Percentiles rank a stretch among this genome's conserved stretches.
Evolutionary conservation across 108 stramenopile genomes (phyloP).

Genomic region (Thalassiosira profunda): DNA sequence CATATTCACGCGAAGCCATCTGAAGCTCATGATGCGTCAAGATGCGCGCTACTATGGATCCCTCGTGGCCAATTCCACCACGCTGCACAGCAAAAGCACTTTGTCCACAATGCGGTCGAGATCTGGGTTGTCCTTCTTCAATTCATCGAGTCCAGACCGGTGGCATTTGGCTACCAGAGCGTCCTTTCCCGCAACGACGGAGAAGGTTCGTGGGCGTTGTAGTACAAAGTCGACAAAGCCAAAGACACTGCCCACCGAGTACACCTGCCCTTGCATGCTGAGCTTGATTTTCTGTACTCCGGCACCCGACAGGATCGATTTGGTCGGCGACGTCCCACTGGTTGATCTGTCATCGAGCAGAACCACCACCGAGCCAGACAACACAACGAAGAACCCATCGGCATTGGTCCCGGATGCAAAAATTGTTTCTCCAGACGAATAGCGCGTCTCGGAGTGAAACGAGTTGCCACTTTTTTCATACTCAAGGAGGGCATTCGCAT

Average conservation of each 20-base stretch:
- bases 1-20: too few relatives aligned
- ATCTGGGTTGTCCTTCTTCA: constrained; percentile 63
- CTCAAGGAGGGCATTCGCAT: constrained; percentile 45
- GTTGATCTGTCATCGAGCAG: constrained; percentile 39
- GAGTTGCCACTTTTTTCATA: constrained; percentile 51
- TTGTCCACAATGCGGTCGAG: constrained; percentile 66
- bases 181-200: constrained; percentile 61
- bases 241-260: constrained; percentile 72
- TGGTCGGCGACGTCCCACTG: constrained; percentile 11
- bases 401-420: constrained; percentile 55
- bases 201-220: constrained; percentile 64
- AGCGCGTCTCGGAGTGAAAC: constrained; percentile 64
- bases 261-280: constrained; percentile 21
- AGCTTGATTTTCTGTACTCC: constrained; percentile 27
- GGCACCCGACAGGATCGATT: constrained; percentile 23
- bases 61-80: constrained; percentile 64
- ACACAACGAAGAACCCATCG: constrained; percentile 81
- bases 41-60: constrained; percentile 6
- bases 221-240: constrained; percentile 88
- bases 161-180: constrained; percentile 69
- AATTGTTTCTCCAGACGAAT: constrained; percentile 57
- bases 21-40: too few relatives aligned
- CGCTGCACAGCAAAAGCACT: constrained; percentile 71
- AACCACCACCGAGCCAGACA: constrained; percentile 75
- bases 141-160: constrained; percentile 50